phyloP scores from a whole-genome alignment of 805 yeast species.

The Metschnikowia proteae region DNA sequence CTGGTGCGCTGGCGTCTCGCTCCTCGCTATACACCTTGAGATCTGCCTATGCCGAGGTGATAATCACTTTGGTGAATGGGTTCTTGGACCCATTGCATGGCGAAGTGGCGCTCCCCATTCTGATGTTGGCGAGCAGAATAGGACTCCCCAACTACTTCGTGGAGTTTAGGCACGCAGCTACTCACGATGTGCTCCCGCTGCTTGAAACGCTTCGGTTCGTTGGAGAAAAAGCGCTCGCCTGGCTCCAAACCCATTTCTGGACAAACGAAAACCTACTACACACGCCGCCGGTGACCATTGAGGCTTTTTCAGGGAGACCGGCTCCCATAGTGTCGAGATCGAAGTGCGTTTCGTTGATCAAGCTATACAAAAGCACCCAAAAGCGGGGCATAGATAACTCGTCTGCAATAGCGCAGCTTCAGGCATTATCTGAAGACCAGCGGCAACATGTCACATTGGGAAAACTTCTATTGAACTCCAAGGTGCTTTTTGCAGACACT shows the following conservation, averaged over 20 bases:
- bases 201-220: slow-evolving; percentile 63
- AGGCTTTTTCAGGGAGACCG: neutral
- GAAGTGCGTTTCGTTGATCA: slow-evolving; percentile 1
- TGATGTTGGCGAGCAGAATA: slow-evolving; percentile 63
- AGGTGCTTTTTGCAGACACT: slow-evolving; percentile 1
- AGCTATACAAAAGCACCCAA: neutral
- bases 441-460: neutral
- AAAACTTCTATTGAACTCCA: slow-evolving; percentile 3
- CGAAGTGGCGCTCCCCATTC: slow-evolving; percentile 72
- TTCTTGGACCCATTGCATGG: slow-evolving; percentile 83
- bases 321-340: neutral
- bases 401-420: neutral
- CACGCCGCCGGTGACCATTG: slow-evolving; percentile 1
- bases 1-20: slow-evolving; percentile 1
- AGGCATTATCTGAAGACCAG: neutral
- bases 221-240: slow-evolving; percentile 56
- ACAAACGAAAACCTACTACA: slow-evolving; percentile 5
- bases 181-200: slow-evolving; percentile 83
- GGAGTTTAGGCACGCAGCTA: slow-evolving; percentile 83
- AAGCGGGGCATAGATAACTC: slow-evolving; percentile 3
- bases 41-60: slow-evolving; percentile 63
- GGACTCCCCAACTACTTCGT: slow-evolving; percentile 79
- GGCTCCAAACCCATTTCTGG: slow-evolving; percentile 83
- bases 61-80: slow-evolving; percentile 88
- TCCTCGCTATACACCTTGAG: slow-evolving; percentile 21